These are phyloP conservation scores for Aspergillus sp. DNA, from an alignment of 2,329 filamentous ascomycete genomes.

Conservation along the genomic window DNA sequence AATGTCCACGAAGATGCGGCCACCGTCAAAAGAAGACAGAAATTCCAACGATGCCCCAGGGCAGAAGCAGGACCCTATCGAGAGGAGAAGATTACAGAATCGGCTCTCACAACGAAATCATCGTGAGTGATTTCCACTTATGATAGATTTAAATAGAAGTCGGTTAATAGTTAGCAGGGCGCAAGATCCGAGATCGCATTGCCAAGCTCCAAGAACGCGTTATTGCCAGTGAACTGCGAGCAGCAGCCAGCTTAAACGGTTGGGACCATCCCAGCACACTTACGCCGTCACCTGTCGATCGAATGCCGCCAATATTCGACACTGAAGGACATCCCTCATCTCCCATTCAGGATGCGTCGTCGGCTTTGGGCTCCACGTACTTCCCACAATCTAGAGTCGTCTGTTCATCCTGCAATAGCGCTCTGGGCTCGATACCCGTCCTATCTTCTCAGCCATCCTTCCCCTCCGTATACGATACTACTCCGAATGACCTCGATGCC, in stretches of 20 bases:
- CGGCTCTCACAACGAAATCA: constrained; percentile 38
- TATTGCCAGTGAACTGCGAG: constrained; percentile 36
- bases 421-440: constrained; percentile 1
- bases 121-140: constrained; percentile 21
- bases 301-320: constrained; percentile 12
- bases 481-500: not conserved
- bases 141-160: not conserved
- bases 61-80: constrained; percentile 33
- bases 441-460: not conserved
- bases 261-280: constrained; percentile 29
- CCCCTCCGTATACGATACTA: constrained; percentile 6
- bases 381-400: constrained; percentile 5
- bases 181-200: constrained; percentile 38
- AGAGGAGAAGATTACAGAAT: constrained; percentile 35
- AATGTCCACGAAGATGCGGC: constrained; percentile 2
- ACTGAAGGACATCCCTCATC: not conserved
- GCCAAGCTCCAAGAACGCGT: constrained; percentile 39
- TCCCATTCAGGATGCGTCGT: constrained; percentile 2
- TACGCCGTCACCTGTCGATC: constrained; percentile 8
- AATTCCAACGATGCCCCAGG: not conserved
- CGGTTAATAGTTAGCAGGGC: constrained; percentile 22
- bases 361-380: constrained; percentile 3
- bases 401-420: constrained; percentile 10
- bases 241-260: constrained; percentile 30
- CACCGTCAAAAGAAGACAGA: not conserved